Percentiles rank a stretch among this genome's conserved stretches.
These are phyloP conservation scores for Hemisphaericaspora xylofermentans DNA, from an alignment of 1,139 yeast species.

Conservation along the genomic window DNA sequence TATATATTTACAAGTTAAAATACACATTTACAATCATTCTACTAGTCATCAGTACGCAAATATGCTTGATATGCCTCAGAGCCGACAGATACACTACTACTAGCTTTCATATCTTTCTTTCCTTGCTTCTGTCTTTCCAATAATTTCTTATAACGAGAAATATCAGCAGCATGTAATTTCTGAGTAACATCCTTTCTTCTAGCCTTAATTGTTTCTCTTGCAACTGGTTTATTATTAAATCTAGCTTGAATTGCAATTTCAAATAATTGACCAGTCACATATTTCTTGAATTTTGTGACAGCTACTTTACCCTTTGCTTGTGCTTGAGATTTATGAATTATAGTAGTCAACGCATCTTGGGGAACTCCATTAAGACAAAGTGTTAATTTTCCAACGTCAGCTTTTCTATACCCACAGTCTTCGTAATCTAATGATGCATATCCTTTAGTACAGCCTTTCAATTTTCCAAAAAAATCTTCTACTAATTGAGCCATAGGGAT, in stretches of 20 bases:
- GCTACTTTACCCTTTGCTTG: conserved; percentile 74
- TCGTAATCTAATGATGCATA: conserved; percentile 95
- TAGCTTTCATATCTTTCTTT: conserved; percentile 76
- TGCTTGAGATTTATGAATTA: conserved; percentile 80
- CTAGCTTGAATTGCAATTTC: conserved; percentile 93
- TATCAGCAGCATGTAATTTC: conserved; percentile 89
- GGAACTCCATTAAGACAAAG: conserved; percentile 85
- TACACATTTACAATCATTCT: neutral
- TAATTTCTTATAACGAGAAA: conserved; percentile 84
- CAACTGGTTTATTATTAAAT: conserved; percentile 79
- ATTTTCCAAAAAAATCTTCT: conserved; percentile 91
- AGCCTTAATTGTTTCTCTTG: conserved; percentile 92
- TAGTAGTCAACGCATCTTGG: conserved; percentile 90
- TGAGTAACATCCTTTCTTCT: conserved; percentile 91
- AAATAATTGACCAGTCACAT: conserved; percentile 74
- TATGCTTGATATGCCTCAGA: conserved; percentile 85
- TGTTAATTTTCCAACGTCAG: conserved; percentile 86
- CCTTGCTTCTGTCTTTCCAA: conserved; percentile 92
- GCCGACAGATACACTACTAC: conserved; percentile 75
- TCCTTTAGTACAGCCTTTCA: conserved; percentile 87
- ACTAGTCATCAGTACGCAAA: conserved; percentile 33
- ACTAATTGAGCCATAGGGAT: conserved; percentile 87
- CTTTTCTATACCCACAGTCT: conserved; percentile 79
- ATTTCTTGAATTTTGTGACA: conserved; percentile 80
- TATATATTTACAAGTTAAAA: conserved; percentile 13